These are phyloP conservation scores for Wickerhamiella alocasiicola DNA, from an alignment of 805 yeast genomes.

Conservation along the genomic window DNA sequence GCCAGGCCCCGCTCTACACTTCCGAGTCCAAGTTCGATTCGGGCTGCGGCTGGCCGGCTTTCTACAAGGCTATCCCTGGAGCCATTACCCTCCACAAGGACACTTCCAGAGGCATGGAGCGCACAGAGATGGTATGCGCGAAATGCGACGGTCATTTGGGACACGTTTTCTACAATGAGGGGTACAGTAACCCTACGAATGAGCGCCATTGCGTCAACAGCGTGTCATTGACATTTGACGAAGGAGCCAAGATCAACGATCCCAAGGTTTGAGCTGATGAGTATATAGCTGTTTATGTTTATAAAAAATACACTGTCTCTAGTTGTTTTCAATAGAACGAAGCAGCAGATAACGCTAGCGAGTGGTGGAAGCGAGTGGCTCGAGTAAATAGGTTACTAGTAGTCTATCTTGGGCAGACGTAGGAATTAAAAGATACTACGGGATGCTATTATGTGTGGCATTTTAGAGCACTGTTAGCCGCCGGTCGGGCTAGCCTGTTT, in stretches of 20 bases:
- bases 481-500: too few relatives aligned
- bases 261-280: neutral
- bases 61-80: conserved; percentile 79
- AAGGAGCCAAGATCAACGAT: neutral
- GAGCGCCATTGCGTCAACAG: conserved; percentile 94
- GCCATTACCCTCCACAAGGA: conserved; percentile 55
- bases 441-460: too few relatives aligned
- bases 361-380: too few relatives aligned
- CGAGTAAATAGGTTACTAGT: too few relatives aligned
- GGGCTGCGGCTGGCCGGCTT: conserved; percentile 98
- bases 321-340: too few relatives aligned
- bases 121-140: conserved; percentile 82
- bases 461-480: too few relatives aligned
- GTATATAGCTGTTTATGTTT: too few relatives aligned
- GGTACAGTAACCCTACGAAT: conserved; percentile 76
- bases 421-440: too few relatives aligned
- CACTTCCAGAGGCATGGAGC: conserved; percentile 54
- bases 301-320: too few relatives aligned
- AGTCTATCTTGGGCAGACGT: too few relatives aligned
- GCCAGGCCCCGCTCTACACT: conserved; percentile 65
- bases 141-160: conserved; percentile 92
- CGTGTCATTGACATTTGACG: conserved; percentile 53
- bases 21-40: conserved; percentile 75
- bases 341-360: too few relatives aligned
- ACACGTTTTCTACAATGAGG: conserved; percentile 90